Conservation (phyloP, 345 rosid genomes). For the Aquilaria yunnanensis region DNA sequence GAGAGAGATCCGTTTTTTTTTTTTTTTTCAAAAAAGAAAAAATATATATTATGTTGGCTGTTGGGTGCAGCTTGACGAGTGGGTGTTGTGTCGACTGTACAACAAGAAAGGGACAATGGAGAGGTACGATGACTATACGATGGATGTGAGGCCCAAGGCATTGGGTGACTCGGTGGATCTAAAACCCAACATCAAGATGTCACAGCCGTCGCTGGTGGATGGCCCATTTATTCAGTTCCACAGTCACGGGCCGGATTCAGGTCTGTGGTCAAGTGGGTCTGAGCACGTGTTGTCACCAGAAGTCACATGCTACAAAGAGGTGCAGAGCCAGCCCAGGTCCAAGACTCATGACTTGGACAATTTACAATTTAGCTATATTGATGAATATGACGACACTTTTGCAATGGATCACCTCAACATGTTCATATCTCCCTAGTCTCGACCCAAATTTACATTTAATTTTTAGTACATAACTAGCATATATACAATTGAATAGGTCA, state of each 20-base stretch:
- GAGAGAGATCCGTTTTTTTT: not conserved
- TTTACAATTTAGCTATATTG: conserved; percentile 27
- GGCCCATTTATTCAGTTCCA: conserved; percentile 4
- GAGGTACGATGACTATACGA: conserved; percentile 21
- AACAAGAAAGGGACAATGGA: conserved; percentile 60
- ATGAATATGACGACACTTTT: conserved; percentile 34
- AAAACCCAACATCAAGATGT: conserved; percentile 22
- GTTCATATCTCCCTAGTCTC: too few species aligned
- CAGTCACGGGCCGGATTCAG: conserved; percentile 35
- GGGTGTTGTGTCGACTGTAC: conserved; percentile 66
- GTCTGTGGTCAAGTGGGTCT: conserved; percentile 47
- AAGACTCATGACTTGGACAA: conserved; percentile 9
- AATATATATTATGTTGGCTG: too few species aligned
- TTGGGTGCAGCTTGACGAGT: conserved; percentile 50
- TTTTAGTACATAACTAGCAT: too few species aligned
- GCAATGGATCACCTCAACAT: not conserved
- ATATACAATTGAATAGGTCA: too few species aligned
- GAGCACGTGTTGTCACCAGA: conserved; percentile 44
- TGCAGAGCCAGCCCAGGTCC: conserved; percentile 42
- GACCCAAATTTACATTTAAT: too few species aligned
- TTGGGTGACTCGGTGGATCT: conserved; percentile 16
- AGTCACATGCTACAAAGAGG: conserved; percentile 38
- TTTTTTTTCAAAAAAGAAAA: not conserved
- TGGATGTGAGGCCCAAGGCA: conserved; percentile 7
- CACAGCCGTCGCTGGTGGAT: not conserved